Conservation (phyloP, 1,284 basidiomycete genomes). For the Violaceomyces palustris region DNA sequence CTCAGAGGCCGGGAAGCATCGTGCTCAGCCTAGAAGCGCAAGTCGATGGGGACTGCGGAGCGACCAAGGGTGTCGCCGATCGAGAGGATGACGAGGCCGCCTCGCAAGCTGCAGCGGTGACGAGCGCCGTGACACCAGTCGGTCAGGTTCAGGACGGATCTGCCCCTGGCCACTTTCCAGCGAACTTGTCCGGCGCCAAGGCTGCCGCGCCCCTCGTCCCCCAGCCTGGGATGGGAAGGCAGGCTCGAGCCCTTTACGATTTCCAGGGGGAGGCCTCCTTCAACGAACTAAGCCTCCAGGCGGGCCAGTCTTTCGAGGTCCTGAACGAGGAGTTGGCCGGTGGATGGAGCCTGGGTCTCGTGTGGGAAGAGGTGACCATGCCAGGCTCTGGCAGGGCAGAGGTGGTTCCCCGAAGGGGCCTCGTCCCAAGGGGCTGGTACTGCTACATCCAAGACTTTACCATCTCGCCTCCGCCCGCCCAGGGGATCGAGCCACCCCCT, state of each 20-base stretch:
- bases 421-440: conserved; percentile 41
- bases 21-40: conserved; percentile 3
- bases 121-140: too few relatives aligned
- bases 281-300: conserved; percentile 36
- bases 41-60: too few relatives aligned
- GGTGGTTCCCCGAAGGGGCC: conserved; percentile 20
- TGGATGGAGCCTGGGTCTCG: conserved; percentile 39
- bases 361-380: conserved; percentile 8
- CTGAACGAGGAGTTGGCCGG: conserved; percentile 34
- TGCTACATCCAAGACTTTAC: conserved; percentile 36
- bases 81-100: too few relatives aligned
- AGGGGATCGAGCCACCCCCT: conserved; percentile 3
- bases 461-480: conserved; percentile 8
- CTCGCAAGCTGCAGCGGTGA: too few relatives aligned
- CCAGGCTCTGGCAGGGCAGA: background rate
- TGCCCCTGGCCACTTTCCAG: too few relatives aligned
- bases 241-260: conserved; percentile 38
- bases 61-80: too few relatives aligned
- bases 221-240: conserved; percentile 18
- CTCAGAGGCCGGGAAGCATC: conserved; percentile 6
- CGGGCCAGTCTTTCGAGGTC: conserved; percentile 37
- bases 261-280: conserved; percentile 35
- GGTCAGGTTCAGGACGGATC: too few relatives aligned
- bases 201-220: conserved; percentile 6
- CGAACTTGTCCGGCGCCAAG: too few relatives aligned